Evolutionary conservation across 1,284 basidiomycete species (phyloP), one percentile per base, ranked within the genome.

Genomic region (Tetrapyrgos nigripes): DNA sequence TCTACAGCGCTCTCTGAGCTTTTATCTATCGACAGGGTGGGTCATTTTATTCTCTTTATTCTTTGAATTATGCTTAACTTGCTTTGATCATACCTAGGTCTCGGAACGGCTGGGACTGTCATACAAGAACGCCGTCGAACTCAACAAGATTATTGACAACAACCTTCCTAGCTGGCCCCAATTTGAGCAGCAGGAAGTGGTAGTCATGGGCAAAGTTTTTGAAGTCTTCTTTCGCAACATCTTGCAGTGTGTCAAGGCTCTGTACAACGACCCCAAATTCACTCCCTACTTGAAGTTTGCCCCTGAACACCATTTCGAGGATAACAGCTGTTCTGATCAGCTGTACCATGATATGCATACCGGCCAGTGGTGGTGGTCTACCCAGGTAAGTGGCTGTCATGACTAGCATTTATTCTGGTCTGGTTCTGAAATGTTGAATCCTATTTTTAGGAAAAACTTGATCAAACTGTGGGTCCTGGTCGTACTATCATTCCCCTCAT

Each of bases 401-500:
- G n/a, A n/a, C n/a, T n/a, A n/a, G n/a, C n/a, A n/a, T 8, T 37
- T 53, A 1, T 4, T 28, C 24, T 4, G 14, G 9, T 17, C 35
- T 21, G 3, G 14, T 3, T 40, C 6, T 21, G 28, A 44, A 37
- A 28, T n/a, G 6, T 28, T 40, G 13, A 35, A 29, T 21, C 13
- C 10, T 29, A 37, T 24, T 53, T 50, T 19, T 23, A 76, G 72
- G 64, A 71, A 53, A 61, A 44, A 1, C 50, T 76, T 28, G 71
- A 75, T 26, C 55, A 57, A 26, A 29, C 6, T 17, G 44, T 58
- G 2, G 68, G 59, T 3, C 69, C 71, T 6, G 75, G 77, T 2
- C 71, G 71, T 1, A 80, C 78, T 1, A 71, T 79, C 21, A 62
- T 77, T 4, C 79, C 79, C 1, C 60, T 81, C 35, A 77, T 81